Evolutionary conservation across 805 yeast species (phyloP), one percentile per base, ranked within the genome.

Genomic region (Yarrowia yakushimensis): DNA sequence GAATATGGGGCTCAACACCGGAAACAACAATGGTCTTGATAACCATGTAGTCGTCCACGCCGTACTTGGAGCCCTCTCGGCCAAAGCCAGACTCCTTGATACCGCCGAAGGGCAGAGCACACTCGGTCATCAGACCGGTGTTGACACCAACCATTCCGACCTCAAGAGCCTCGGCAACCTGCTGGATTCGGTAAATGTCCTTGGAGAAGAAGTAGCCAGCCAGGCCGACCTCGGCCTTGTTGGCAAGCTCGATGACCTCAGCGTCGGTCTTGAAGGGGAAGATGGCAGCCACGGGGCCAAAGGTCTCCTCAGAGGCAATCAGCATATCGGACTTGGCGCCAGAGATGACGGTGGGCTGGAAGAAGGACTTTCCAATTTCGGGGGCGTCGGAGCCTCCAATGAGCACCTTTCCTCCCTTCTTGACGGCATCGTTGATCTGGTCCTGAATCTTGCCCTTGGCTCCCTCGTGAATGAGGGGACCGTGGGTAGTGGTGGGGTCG

Each of bases 71-170:
- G 63, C 91, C 92, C 76, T 87, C 92, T 73, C 91, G 82, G 61
- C 94, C 93, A 68, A 85, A 86, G 0, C 93, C 96, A 36, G 89
- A 84, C 73, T 86, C 83, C 70, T 86, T 86, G 50, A 88, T 79
- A 59, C 96, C 96, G 22, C 96, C 96, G 69, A 74, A 74, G 15
- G 80, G 80, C 52, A 75, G 67, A 23, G 78, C 76, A n/a, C 74
- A 69, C 66, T 77, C 93, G 17, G 89, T 82, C 62, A 89, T 81
- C 11, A 81, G 75, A 27, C 94, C 94, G 11, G 90, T 83, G 74
- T 89, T 89, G 63, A 83, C 85, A 42, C 94, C 94, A 60, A 89
- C 81, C 96, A 89, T 89, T 52, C 96, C 96, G 28, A 80, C 83
- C 66, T 89, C 84, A 60, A 89, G 77, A 25, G 78, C 82, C 73